Evolutionary conservation across 352 stramenopile genomes (phyloP), one percentile per base, ranked within the genome.

Genomic region (Phytophthora sp.): DNA sequence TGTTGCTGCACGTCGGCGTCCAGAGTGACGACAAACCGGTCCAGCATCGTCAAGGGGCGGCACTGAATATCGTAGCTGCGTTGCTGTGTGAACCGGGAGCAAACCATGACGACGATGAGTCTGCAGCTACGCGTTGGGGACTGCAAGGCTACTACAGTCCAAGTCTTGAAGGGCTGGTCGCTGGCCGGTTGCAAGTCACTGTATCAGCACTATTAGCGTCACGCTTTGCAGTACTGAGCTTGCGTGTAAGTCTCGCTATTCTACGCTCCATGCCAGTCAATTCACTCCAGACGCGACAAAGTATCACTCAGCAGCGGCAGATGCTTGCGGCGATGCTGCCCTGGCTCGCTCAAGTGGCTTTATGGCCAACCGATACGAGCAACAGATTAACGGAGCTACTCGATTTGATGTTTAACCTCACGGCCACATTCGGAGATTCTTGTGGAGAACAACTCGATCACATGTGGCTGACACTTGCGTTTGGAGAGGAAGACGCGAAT

Each of bases 361-460:
- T 86, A 9, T 30, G 45, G 30, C 27, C 23, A 45, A 33, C 49
- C 24, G 38, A 66, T 23, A 9, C 27, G 15, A n/a, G 13, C 24
- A 57, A 31, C 15, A 55, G 42, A 66, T 54, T 49, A 30, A 16
- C 50, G 29, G 53, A 75, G 29, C 55, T 90, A 24, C 57, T 90
- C 2, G 73, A 70, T 9, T 38, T 89, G 23, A 23, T 89, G n/a
- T 91, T 90, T 47, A 71, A 69, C 4, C 60, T 90, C 29, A 91
- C 84, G 3, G 71, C 66, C 3, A 76, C 57, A 15, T 59, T 89
- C 4, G 70, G 36, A 7, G 55, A 66, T 18, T 76, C 44, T 13
- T 89, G 79, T 57, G 45, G 53, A 4, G 77, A 84, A 0, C 76
- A 89, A 52, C 60, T 91, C n/a, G 84, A 93, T 39, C 82, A 86